These are phyloP conservation scores for Claviceps sp. DNA, from an alignment of 2,329 filamentous ascomycete genomes.

Conservation along the genomic window DNA sequence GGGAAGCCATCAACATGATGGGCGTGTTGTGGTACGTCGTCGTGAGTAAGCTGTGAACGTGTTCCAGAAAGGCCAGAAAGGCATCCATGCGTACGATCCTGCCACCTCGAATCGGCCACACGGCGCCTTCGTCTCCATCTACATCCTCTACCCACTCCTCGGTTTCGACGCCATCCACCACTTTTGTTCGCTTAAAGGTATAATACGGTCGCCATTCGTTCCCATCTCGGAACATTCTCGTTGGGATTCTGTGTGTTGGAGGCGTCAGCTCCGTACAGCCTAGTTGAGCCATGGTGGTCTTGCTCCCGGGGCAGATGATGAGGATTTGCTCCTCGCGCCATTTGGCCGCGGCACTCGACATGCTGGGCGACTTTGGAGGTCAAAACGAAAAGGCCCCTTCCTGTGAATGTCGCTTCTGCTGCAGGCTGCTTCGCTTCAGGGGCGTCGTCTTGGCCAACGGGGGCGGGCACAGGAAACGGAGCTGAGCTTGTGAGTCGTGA, in stretches of 20 bases:
- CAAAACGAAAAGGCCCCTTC: background rate
- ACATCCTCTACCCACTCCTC: slow-evolving; percentile 80
- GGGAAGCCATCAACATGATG: slow-evolving; percentile 78
- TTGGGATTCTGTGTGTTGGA: slow-evolving; percentile 72
- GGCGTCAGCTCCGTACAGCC: slow-evolving; percentile 85
- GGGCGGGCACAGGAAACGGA: too few relatives aligned
- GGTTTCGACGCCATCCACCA: slow-evolving; percentile 33
- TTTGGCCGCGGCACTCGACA: slow-evolving; percentile 44
- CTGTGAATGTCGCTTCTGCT: background rate
- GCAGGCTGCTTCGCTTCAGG: background rate
- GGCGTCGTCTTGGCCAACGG: background rate
- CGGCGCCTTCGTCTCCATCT: slow-evolving; percentile 74
- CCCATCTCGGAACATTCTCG: slow-evolving; percentile 87
- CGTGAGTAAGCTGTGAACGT: slow-evolving; percentile 80
- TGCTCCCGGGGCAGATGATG: slow-evolving; percentile 71
- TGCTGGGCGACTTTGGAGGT: slow-evolving; percentile 16
- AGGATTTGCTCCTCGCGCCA: slow-evolving; percentile 53
- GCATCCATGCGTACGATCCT: slow-evolving; percentile 82
- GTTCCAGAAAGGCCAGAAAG: slow-evolving; percentile 84
- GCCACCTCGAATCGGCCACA: slow-evolving; percentile 73
- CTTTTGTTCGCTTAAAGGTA: slow-evolving; percentile 53
- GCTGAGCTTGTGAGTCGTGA: too few relatives aligned
- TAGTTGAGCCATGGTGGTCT: slow-evolving; percentile 81
- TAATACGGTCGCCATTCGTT: slow-evolving; percentile 66
- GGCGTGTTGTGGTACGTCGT: slow-evolving; percentile 94